Base-by-base conservation (phyloP, 2,329 filamentous ascomycete species). In the Pyrenophora seminiperda region DNA sequence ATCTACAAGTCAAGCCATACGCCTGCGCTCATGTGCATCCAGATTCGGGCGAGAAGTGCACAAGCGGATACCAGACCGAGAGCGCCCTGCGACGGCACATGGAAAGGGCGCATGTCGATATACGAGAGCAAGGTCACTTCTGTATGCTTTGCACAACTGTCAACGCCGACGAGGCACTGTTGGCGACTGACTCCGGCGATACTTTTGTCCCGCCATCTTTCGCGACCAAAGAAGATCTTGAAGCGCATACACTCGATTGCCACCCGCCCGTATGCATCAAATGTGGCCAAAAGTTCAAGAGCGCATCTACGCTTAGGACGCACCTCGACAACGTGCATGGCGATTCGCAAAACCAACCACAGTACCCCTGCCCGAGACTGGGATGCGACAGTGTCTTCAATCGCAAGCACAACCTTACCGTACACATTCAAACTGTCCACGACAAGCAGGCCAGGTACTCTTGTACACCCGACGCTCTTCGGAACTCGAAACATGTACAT, bases 371-470 rank as follows among this genome's bases (percentile, higher is more conserved):
- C 68, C 81, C 84, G 0, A 80, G 86, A 65, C 74, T 79, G 0
- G 86, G 82, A 17, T 97, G 92, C 71, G 79, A 76, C 47, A 90
- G 89, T 66, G 83, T 79, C 45, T 97, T 97, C 73, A 92, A 90
- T 14, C 89, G 88, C 67, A 85, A 83, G 54, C 87, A 88, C n/a
- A 97, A 96, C 63, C 79, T 96, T 42, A 89, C 87, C 13, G 83
- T 86, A 0, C 93, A 97, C 67, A 79, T 93, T 46, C 86, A 87
- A 49, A 86, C 83, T 9, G 86, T 87, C 0, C 93, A 97, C 67
- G 82, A 91, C 58, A 87, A 90, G 14, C 77, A 85, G 58, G 81
- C 78, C 52, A 85, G 85, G 7, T 97, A 90, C 66, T 78, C 90
- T n/a, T 97, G 93, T 65, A 90, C 90, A 13, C 75, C 86, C 39